Evolutionary conservation across 2,329 filamentous ascomycete genomes (phyloP).

Genomic region (Colletotrichum noveboracense): DNA sequence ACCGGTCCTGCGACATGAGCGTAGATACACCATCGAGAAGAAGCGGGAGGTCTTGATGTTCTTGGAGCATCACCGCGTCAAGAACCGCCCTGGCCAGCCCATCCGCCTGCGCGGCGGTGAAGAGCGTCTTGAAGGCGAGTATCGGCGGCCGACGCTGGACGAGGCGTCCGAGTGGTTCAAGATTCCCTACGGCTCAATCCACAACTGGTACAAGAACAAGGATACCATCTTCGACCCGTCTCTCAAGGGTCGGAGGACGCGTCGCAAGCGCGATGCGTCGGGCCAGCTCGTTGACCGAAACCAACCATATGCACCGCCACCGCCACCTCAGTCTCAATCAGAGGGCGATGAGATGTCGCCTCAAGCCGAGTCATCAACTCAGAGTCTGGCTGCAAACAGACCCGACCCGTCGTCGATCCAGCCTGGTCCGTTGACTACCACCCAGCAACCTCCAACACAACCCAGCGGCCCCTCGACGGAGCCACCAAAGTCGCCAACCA

Average conservation of each 20-base stretch:
- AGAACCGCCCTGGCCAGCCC: not conserved
- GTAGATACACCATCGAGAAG: not conserved
- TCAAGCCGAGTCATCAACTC: not conserved
- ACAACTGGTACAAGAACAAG: not conserved
- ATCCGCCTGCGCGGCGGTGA: not conserved
- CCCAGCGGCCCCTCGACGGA: not conserved
- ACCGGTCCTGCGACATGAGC: not conserved
- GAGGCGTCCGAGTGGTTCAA: not conserved
- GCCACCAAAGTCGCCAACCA: not conserved
- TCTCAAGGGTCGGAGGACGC: not conserved
- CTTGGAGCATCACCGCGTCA: not conserved
- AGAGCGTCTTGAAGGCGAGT: not conserved
- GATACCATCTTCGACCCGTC: not conserved
- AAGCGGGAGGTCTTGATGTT: not conserved
- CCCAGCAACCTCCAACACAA: not conserved
- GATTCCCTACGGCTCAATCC: not conserved
- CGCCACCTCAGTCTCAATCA: not conserved
- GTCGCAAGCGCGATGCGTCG: not conserved
- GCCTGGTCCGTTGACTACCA: not conserved
- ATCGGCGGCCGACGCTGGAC: not conserved
- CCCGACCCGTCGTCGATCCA: not conserved
- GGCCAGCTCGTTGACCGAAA: not conserved
- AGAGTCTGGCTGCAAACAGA: not conserved
- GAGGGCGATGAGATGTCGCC: not conserved
- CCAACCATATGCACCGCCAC: not conserved